Evolutionary conservation across 306 rosid species (phyloP), one percentile per base, ranked within the genome.

Genomic region (Fagus sylvatica): DNA sequence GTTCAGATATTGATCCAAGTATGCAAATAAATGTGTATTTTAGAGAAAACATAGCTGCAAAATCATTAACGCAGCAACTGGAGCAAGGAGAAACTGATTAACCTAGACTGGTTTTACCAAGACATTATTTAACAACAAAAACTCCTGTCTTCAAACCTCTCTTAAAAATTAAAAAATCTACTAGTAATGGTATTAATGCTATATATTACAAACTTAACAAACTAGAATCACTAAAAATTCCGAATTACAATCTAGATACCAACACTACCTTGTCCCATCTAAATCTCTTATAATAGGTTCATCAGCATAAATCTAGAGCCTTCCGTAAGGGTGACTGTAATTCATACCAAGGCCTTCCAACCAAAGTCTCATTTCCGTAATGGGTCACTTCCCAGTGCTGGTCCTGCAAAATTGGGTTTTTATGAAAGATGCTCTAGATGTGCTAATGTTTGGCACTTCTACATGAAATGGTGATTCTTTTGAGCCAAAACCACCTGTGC

Each of bases 1-100:
- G 53, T 79, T 54, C 42, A 83, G 82, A 78, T 32, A 73, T 53
- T 68, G 75, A 76, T 73, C 11, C 41, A 4, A 49, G 2, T 43
- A 0, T 32, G 68, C 72, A 64, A 48, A 4, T 7, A 30, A 59
- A 4, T 22, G 28, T 22, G 64, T 57, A 28, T 30, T 57, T 28
- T 6, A 59, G 13, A 10, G 28, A 22, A 22, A 22, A 22, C 28
- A 22, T 22, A 22, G 28, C 28, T 22, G 28, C 28, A 12, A 34
- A 34, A 33, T 32, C 34, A 28, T 32, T 39, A 41, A 76, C 39
- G 30, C 41, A 10, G 39, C 28, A 69, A 42, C 2, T 33, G 61
- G 5, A 9, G 39, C 30, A 9, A 46, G 65, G 69, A 46, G 75
- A 74, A 7, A 36, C 34, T 66, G 67, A 49, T 17, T 32, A 55